Evolutionary conservation across 106 monocot species (phyloP).

Genomic region (Phalaenopsis equestris): DNA sequence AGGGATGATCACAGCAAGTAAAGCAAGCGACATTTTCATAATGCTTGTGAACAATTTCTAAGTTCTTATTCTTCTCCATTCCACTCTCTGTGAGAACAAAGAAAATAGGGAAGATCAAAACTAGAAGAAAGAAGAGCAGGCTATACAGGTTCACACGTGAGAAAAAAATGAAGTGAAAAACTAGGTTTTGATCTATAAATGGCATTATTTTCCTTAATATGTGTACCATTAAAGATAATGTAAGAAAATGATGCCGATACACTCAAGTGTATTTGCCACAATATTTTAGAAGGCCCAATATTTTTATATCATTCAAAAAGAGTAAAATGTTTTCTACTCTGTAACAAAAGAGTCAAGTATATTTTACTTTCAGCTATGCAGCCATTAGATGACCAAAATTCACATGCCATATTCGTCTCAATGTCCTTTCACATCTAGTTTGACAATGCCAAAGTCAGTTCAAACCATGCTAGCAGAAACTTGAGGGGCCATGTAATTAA

Average conservation of each 20-base stretch:
- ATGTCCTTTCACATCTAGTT: too few species aligned
- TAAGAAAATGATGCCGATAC: background rate
- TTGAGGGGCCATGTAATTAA: too few species aligned
- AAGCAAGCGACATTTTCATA: background rate
- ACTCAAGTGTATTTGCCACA: too few species aligned
- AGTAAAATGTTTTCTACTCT: background rate
- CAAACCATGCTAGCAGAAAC: too few species aligned
- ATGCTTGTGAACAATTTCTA: background rate
- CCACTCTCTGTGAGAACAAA: background rate
- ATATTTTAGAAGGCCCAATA: background rate
- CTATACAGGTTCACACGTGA: background rate
- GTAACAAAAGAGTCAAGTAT: background rate
- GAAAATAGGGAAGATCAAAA: background rate
- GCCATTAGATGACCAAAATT: too few species aligned
- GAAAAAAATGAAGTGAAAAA: too few species aligned
- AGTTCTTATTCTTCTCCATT: background rate
- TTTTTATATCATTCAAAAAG: background rate
- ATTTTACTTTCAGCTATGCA: too few species aligned
- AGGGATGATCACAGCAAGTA: background rate
- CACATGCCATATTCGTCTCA: too few species aligned
- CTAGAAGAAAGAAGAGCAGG: background rate
- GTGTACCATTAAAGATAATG: background rate
- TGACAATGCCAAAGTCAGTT: too few species aligned
- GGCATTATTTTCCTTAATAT: background rate
- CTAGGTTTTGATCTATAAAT: background rate